Evolutionary conservation across 2,329 filamentous ascomycete species (phyloP).

Genomic region (Talaromyces sp.): DNA sequence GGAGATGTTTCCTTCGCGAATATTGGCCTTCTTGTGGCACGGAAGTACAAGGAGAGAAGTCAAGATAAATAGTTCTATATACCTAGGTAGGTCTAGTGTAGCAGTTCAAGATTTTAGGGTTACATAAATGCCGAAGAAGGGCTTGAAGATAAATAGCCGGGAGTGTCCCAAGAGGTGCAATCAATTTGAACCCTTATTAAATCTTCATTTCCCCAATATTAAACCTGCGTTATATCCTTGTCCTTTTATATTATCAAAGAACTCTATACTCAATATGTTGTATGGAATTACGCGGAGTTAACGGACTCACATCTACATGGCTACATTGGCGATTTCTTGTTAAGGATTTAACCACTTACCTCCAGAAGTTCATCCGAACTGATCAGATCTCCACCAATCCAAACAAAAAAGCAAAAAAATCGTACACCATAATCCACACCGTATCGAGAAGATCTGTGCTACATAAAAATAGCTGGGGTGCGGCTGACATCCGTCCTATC

Average conservation of each 20-base stretch:
- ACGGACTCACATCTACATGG: neutral
- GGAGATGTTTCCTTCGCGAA: neutral
- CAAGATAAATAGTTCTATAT: neutral
- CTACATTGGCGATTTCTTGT: neutral
- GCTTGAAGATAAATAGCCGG: neutral
- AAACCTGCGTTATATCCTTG: neutral
- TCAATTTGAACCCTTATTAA: neutral
- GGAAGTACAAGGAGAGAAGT: neutral
- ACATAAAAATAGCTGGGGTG: conserved; percentile 15
- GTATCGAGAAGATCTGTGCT: conserved; percentile 13
- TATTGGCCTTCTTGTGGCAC: neutral
- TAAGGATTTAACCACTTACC: neutral
- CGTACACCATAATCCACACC: conserved; percentile 1
- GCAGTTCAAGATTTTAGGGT: neutral
- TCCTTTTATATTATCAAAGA: neutral
- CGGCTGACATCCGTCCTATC: conserved; percentile 12
- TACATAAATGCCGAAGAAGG: neutral
- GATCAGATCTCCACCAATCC: neutral
- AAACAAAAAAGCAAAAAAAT: neutral
- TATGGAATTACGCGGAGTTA: neutral
- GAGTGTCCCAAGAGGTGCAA: neutral
- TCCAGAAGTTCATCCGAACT: neutral
- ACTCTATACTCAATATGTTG: too few relatives aligned
- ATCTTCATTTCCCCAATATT: neutral
- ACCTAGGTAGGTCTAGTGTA: too few relatives aligned